phyloP scores from a whole-genome alignment of 1,284 basidiomycete species.

The Ustilago trichophora region DNA sequence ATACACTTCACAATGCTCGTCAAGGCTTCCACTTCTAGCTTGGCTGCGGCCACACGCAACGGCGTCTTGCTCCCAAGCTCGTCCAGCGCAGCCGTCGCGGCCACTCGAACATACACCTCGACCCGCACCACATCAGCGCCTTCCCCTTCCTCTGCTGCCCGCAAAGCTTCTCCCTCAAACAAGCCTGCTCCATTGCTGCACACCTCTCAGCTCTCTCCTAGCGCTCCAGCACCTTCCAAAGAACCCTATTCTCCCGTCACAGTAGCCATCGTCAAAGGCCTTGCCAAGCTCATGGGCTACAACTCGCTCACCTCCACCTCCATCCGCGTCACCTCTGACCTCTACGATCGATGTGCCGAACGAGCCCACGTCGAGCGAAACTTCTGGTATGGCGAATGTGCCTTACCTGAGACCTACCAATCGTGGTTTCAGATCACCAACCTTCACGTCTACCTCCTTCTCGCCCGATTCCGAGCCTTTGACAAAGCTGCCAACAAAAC shows the following conservation, averaged over 20 bases:
- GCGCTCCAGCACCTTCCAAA: conserved; percentile 42
- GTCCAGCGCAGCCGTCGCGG: not conserved
- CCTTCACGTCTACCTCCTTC: conserved; percentile 89
- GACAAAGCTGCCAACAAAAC: conserved; percentile 74
- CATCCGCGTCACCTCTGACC: conserved; percentile 70
- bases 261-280: conserved; percentile 57
- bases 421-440: conserved; percentile 97
- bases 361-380: conserved; percentile 65
- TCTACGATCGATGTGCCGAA: conserved; percentile 71
- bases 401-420: conserved; percentile 91
- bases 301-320: conserved; percentile 70
- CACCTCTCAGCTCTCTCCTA: conserved; percentile 55
- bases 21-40: conserved; percentile 21
- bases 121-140: not conserved
- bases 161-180: too few species aligned
- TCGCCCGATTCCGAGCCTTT: conserved; percentile 85
- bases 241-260: conserved; percentile 50
- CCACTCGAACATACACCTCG: conserved; percentile 17
- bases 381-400: conserved; percentile 73
- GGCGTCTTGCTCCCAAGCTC: conserved; percentile 22
- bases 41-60: conserved; percentile 16
- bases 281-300: conserved; percentile 71
- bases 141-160: too few species aligned
- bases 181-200: conserved; percentile 26
- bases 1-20: conserved; percentile 24